Evolutionary conservation across 1,284 basidiomycete genomes (phyloP), one percentile per base, ranked within the genome.

Genomic region (Melampsora larici-populina): DNA sequence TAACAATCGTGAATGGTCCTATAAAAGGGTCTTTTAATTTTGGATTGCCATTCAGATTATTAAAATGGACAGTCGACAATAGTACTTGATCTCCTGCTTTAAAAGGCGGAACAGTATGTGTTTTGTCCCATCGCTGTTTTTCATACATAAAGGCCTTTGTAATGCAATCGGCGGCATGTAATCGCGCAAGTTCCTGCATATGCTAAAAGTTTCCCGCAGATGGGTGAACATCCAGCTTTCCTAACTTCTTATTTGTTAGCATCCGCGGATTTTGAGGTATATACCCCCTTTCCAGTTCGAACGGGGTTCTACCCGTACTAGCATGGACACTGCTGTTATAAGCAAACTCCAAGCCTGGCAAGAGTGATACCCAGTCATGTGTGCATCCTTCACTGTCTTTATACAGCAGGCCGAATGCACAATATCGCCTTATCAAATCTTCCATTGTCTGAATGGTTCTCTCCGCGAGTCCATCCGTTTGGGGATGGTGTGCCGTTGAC

Each of bases 11-110:
- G 29, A 73, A 65, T 5, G 58, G 71, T 48, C 60, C 60, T 29
- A 65, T 26, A 64, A 73, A 73, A 13, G 58, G 17, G 43, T 73
- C 58, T 49, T 64, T 64, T 15, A 73, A 24, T 36, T 64, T 73
- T 31, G n/a, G 4, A 24, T 43, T 43, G 11, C 26, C 48, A 15
- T 46, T 33, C 2, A 73, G 24, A 33, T 63, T 73, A 2, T 49
- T 73, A 24, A 64, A 73, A 13, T 73, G 51, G 21, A 51, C 33
- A 18, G 62, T 63, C n/a, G n/a, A n/a, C n/a, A n/a, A n/a, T n/a
- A n/a, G n/a, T n/a, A n/a, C n/a, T n/a, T n/a, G n/a, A n/a, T n/a
- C 60, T 15, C 70, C 70, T 0, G 46, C 40, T 26, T 62, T 33
- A 6, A 72, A 0, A 11, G 55, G 15, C 2, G 21, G 31, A 18